Evolutionary conservation across 495 filamentous ascomycete genomes (phyloP), one percentile per base, ranked within the genome.

Genomic region (Xylaria cubensis): DNA sequence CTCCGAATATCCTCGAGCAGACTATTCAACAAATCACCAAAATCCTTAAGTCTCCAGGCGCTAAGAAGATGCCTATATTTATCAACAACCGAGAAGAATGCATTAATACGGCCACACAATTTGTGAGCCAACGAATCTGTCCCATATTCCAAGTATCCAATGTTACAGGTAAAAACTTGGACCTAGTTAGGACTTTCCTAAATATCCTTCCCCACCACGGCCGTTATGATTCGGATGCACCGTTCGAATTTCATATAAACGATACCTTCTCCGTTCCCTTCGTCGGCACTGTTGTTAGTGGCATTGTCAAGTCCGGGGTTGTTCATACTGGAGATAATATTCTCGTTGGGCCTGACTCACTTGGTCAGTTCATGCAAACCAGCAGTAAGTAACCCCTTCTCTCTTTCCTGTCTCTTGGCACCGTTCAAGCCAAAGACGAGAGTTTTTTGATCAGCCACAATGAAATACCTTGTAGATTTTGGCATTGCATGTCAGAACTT

Each of bases 261-360:
- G 96, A 99, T 81, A 98, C 93, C 9, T 99, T 98, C 85, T 97
- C 94, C n/a, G 96, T 99, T 10, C 96, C 96, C 6, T 97, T 98
- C 77, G 94, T 97, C 10, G 96, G 96, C 29, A 99, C 96, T 0
- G 96, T 99, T 1, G 94, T 99, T 10, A 94, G 93, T 39, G 96
- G 96, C 0, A 94, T 99, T 51, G 92, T 98, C 67, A 97, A 97
- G 79, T 88, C 87, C 10, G 93, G 90, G 15, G 91, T 97, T 34
- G 90, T 98, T 39, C 96, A 98, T 79, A 88, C 94, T 1, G 96
- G 96, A 24, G 97, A 99, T 80, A 88, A 89, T 8, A 92, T 99
- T 6, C 86, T 96, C 19, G 90, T 99, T 29, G 96, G 96, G 0
- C 96, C 96, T 0, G 96, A 99, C 82, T 93, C 91, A 9, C 87